phyloP scores from a whole-genome alignment of 768 basidiomycete species.

The Suillus variegatus region DNA sequence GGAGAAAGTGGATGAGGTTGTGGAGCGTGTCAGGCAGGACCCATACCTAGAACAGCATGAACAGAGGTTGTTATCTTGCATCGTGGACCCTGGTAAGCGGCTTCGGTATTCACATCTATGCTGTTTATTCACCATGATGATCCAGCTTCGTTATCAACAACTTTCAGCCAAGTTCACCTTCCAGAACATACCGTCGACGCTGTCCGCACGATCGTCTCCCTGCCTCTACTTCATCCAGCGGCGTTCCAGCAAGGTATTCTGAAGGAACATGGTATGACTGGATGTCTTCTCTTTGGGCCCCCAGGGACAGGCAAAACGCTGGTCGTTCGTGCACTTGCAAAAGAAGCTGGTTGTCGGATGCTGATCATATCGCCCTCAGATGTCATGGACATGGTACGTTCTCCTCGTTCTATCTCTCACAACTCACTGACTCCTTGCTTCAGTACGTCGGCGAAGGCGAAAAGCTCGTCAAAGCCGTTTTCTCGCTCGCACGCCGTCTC shows the following conservation, averaged over 20 bases:
- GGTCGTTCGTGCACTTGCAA: slow-evolving; percentile 86
- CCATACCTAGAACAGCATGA: slow-evolving; percentile 80
- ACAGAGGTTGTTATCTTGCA: slow-evolving; percentile 76
- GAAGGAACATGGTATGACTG: slow-evolving; percentile 89
- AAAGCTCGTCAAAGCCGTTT: slow-evolving; percentile 87
- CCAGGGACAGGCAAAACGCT: slow-evolving; percentile 93
- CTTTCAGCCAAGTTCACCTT: slow-evolving; percentile 86
- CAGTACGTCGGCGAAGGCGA: slow-evolving; percentile 90
- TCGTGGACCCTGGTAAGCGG: slow-evolving; percentile 74
- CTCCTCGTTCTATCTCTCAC: slow-evolving; percentile 4
- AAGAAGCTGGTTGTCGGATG: slow-evolving; percentile 94
- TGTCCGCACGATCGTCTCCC: slow-evolving; percentile 86
- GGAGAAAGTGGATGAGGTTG: slow-evolving; percentile 58
- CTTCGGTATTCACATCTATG: neutral
- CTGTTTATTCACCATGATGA: neutral
- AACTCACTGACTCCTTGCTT: slow-evolving; percentile 9
- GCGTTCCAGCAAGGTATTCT: slow-evolving; percentile 90
- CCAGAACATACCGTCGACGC: slow-evolving; percentile 89
- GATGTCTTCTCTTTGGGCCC: slow-evolving; percentile 90
- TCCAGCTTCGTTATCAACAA: slow-evolving; percentile 73
- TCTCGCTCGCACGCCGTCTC: slow-evolving; percentile 80
- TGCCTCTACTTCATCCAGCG: slow-evolving; percentile 83
- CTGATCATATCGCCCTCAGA: slow-evolving; percentile 88
- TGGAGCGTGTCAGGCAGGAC: slow-evolving; percentile 77
- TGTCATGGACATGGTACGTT: slow-evolving; percentile 90